Conservation (phyloP, 257 asterid genomes). For the Eustoma russellianum region DNA sequence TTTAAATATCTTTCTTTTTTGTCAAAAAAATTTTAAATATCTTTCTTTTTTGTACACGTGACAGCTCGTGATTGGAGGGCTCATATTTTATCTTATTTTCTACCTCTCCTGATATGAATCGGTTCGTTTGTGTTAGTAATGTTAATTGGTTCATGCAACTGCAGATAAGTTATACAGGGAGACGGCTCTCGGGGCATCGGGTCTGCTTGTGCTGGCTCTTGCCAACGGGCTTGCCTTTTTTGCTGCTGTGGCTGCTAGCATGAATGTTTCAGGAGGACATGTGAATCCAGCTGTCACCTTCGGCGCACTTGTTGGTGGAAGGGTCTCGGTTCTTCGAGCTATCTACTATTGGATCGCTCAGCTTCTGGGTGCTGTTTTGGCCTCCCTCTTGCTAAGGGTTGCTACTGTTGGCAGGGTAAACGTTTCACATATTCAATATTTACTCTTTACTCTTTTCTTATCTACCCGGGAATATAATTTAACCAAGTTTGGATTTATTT, state of each 20-base stretch:
- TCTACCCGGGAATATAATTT: no score
- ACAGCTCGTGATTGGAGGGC: no score
- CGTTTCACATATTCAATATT: no score
- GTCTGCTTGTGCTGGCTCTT: slow-evolving; percentile 46
- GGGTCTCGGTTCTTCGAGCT: slow-evolving; percentile 68
- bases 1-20: no score
- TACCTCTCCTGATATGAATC: no score
- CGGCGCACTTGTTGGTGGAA: slow-evolving; percentile 83
- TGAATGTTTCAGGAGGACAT: slow-evolving; percentile 94
- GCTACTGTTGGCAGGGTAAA: slow-evolving; percentile 54
- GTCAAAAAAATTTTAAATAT: no score
- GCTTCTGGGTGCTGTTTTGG: slow-evolving; percentile 71
- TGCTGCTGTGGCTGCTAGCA: slow-evolving; percentile 78
- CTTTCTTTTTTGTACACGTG: no score
- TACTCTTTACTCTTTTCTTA: no score
- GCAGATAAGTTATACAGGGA: slow-evolving; percentile 59
- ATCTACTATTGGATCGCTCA: slow-evolving; percentile 92
- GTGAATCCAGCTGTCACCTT: slow-evolving; percentile 87
- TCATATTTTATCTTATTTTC: no score
- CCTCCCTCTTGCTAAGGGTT: slow-evolving; percentile 56
- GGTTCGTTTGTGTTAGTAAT: no score
- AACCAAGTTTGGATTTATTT: no score
- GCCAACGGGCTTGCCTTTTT: slow-evolving; percentile 68
- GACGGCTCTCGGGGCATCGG: slow-evolving; percentile 42
- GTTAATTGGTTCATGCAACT: background rate